Evolutionary conservation across 768 basidiomycete species (phyloP).

Genomic region (Rhizopogon sp.): DNA sequence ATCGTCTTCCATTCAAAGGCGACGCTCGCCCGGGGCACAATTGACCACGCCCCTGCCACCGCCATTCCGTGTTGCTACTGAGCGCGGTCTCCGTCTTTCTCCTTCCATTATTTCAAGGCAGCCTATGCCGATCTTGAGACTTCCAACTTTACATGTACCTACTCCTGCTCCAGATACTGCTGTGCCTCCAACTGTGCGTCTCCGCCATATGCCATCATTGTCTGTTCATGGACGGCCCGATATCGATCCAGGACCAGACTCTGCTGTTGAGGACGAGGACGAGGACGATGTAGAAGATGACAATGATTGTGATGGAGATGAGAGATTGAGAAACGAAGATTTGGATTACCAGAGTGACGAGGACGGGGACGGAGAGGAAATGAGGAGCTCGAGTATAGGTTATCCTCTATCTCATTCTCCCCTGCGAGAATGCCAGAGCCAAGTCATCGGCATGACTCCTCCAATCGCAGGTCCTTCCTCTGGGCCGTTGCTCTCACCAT

Average conservation of each 20-base stretch:
- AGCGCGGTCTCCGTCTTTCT: slow-evolving; percentile 37
- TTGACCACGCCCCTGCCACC: slow-evolving; percentile 13
- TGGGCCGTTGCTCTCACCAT: background rate
- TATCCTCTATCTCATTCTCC: slow-evolving; percentile 5
- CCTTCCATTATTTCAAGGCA: slow-evolving; percentile 42
- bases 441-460: background rate
- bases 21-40: slow-evolving; percentile 5
- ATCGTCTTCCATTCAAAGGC: slow-evolving; percentile 3
- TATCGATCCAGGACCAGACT: slow-evolving; percentile 16
- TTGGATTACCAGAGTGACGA: slow-evolving; percentile 35
- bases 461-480: slow-evolving; percentile 1
- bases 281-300: slow-evolving; percentile 32
- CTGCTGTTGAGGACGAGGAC: slow-evolving; percentile 13
- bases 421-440: slow-evolving; percentile 9
- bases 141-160: slow-evolving; percentile 42
- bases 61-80: slow-evolving; percentile 20
- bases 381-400: slow-evolving; percentile 15
- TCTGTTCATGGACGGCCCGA: slow-evolving; percentile 31
- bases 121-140: slow-evolving; percentile 41
- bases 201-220: slow-evolving; percentile 54
- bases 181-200: slow-evolving; percentile 22
- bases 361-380: slow-evolving; percentile 24
- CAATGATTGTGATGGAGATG: slow-evolving; percentile 19
- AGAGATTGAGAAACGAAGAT: slow-evolving; percentile 25
- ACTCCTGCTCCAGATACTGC: slow-evolving; percentile 8